These are phyloP conservation scores for Nannizziopsis arthrosporioides DNA, from an alignment of 2,329 filamentous ascomycete genomes.

Conservation along the genomic window DNA sequence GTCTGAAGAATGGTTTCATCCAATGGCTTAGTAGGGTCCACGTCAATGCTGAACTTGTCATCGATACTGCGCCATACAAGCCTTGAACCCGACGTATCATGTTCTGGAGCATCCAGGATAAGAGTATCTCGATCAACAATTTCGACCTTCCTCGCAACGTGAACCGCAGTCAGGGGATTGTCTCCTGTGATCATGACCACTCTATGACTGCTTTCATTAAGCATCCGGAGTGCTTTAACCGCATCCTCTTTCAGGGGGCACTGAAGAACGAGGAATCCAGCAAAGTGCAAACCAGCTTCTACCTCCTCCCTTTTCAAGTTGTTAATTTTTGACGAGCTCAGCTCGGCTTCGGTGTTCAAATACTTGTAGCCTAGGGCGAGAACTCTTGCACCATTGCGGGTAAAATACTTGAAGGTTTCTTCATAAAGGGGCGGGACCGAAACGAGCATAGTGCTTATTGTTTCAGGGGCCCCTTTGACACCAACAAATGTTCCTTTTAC, in stretches of 20 bases:
- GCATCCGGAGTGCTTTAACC: slow-evolving; percentile 84
- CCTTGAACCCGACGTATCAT: slow-evolving; percentile 66
- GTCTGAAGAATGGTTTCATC: slow-evolving; percentile 67
- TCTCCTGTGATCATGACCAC: slow-evolving; percentile 99
- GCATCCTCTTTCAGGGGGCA: slow-evolving; percentile 95
- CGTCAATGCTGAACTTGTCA: slow-evolving; percentile 73
- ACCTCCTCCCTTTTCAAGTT: slow-evolving; percentile 88
- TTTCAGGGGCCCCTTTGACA: slow-evolving; percentile 95
- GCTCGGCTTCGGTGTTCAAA: slow-evolving; percentile 66
- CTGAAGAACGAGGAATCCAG: slow-evolving; percentile 89
- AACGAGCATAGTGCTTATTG: slow-evolving; percentile 84
- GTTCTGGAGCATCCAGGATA: slow-evolving; percentile 87
- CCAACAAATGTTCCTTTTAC: slow-evolving; percentile 78
- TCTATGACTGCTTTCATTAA: slow-evolving; percentile 97
- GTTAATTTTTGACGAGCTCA: slow-evolving; percentile 77
- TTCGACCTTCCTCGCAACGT: slow-evolving; percentile 89
- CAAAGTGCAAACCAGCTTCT: slow-evolving; percentile 73
- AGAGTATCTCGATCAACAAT: slow-evolving; percentile 93
- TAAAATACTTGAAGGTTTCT: slow-evolving; percentile 97
- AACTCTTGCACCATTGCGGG: slow-evolving; percentile 86
- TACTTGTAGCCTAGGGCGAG: slow-evolving; percentile 91
- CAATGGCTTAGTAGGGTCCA: slow-evolving; percentile 70
- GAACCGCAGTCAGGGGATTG: slow-evolving; percentile 90
- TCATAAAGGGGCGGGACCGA: slow-evolving; percentile 79
- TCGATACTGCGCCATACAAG: slow-evolving; percentile 93